phyloP scores from a whole-genome alignment of 148 eudicot species.

The Selenicereus undatus region DNA sequence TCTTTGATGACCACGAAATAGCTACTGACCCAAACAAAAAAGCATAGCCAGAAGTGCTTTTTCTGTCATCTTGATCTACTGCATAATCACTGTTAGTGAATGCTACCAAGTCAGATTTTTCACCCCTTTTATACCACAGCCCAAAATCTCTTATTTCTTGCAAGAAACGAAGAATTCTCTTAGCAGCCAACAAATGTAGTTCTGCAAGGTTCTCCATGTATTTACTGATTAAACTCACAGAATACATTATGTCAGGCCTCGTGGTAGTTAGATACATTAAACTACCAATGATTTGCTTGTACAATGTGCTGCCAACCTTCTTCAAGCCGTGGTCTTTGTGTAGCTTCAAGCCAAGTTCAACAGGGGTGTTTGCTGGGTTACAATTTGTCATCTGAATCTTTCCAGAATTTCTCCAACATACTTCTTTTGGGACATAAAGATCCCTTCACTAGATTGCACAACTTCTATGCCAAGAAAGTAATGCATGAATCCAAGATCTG shows the following conservation, averaged over 20 bases:
- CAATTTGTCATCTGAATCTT: no score
- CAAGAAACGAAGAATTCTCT: constrained; percentile 11
- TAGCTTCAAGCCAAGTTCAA: background rate
- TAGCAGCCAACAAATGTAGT: background rate
- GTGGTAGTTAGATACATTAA: constrained; percentile 7
- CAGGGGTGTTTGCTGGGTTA: no score
- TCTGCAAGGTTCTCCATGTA: constrained; percentile 6
- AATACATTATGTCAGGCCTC: constrained; percentile 11
- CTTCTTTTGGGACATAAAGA: constrained; percentile 16
- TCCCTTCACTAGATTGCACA: background rate
- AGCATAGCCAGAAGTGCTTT: background rate
- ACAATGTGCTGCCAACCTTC: background rate
- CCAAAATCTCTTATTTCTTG: constrained; percentile 1
- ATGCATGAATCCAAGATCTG: constrained; percentile 7
- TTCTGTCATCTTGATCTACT: background rate
- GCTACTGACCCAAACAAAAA: background rate
- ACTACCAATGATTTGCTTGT: constrained; percentile 12
- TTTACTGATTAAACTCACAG: background rate
- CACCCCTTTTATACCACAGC: background rate
- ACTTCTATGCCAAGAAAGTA: constrained; percentile 8
- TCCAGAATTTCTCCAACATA: constrained; percentile 11
- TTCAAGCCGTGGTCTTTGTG: background rate
- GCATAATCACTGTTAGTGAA: constrained; percentile 17
- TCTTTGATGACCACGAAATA: background rate
- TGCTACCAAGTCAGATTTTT: background rate